phyloP scores from a whole-genome alignment of 139 green algal species.

The Trebouxia sp. region DNA sequence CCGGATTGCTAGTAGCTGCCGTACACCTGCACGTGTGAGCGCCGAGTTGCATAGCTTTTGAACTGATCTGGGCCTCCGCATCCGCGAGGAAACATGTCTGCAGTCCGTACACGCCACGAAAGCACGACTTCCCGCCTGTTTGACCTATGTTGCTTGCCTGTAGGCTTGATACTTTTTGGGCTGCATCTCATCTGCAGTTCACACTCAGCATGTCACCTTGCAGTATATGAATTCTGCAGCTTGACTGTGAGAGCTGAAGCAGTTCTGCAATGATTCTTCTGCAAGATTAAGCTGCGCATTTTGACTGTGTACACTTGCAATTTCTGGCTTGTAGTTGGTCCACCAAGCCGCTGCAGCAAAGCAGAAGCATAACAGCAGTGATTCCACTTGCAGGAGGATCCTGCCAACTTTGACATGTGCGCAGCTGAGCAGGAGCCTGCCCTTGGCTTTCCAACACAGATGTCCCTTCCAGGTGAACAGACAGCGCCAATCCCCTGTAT shows the following conservation, averaged over 20 bases:
- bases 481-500: constrained; percentile 2
- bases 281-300: too few species aligned
- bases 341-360: not conserved
- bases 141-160: not conserved
- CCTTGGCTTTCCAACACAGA: not conserved
- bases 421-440: not conserved
- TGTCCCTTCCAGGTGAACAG: not conserved
- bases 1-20: not conserved
- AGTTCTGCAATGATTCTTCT: too few species aligned
- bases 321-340: too few species aligned
- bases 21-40: too few species aligned
- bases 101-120: not conserved
- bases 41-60: too few species aligned
- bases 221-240: too few species aligned
- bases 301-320: too few species aligned
- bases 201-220: too few species aligned
- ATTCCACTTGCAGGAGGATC: not conserved
- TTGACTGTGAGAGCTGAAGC: too few species aligned
- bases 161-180: not conserved
- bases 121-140: constrained; percentile 11
- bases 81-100: too few species aligned
- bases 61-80: too few species aligned
- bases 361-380: not conserved
- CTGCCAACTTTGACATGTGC: not conserved
- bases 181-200: not conserved